phyloP scores from a whole-genome alignment of 1,284 basidiomycete genomes.

The Earliella scabrosa region DNA sequence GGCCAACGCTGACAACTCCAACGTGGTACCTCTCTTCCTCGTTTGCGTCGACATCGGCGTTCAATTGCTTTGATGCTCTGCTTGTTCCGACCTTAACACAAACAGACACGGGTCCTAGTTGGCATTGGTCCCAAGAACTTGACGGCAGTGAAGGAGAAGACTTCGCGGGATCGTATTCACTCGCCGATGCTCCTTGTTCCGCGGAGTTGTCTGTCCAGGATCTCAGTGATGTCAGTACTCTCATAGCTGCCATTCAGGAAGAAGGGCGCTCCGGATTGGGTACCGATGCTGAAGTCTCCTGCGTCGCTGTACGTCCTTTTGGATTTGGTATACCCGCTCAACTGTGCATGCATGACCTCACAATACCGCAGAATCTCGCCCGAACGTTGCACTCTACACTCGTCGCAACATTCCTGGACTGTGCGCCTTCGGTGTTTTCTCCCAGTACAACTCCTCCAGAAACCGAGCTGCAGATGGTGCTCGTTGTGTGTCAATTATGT shows the following conservation, averaged over 20 bases:
- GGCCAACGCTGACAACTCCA: constrained; percentile 25
- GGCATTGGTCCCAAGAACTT: constrained; percentile 22
- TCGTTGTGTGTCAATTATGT: constrained; percentile 64
- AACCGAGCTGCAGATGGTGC: constrained; percentile 66
- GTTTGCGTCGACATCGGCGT: constrained; percentile 53
- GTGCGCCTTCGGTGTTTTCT: constrained; percentile 80
- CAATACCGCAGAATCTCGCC: constrained; percentile 42
- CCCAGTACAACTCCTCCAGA: constrained; percentile 59
- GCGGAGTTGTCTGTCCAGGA: constrained; percentile 44
- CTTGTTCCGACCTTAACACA: constrained; percentile 29
- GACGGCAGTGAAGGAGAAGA: constrained; percentile 29
- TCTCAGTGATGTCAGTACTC: constrained; percentile 35
- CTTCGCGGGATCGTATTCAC: constrained; percentile 27
- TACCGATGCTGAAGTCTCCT: constrained; percentile 17
- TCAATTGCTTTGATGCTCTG: constrained; percentile 49
- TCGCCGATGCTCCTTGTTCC: constrained; percentile 24
- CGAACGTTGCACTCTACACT: constrained; percentile 75
- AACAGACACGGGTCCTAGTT: not conserved
- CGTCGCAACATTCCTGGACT: constrained; percentile 83
- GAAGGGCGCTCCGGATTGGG: constrained; percentile 10
- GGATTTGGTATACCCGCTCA: not conserved
- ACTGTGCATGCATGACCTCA: constrained; percentile 2
- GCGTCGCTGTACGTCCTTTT: constrained; percentile 21
- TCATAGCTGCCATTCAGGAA: constrained; percentile 1
- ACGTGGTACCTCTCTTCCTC: constrained; percentile 58